Percentiles rank a stretch among this genome's conserved stretches.
Evolutionary conservation across 805 yeast species (phyloP).

Genomic region (Pachysolen tannophilus): DNA sequence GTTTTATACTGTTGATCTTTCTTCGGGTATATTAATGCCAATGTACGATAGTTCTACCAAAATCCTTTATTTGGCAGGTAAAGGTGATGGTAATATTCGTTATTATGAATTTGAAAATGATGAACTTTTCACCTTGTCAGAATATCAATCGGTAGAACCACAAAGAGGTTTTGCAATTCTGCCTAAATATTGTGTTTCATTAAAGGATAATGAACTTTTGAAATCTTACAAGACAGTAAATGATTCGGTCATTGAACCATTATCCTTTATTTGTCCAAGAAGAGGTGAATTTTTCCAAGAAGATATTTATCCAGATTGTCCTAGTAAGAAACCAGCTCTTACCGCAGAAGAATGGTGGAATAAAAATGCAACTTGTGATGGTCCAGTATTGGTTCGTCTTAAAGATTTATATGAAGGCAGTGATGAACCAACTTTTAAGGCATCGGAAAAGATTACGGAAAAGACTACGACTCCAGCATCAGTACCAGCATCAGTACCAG

Average conservation of each 20-base stretch:
- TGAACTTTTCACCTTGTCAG: slow-evolving; percentile 76
- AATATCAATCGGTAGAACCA: slow-evolving; percentile 81
- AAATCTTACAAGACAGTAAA: slow-evolving; percentile 81
- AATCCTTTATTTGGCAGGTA: slow-evolving; percentile 85
- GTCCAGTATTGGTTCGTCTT: slow-evolving; percentile 76
- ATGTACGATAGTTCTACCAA: slow-evolving; percentile 75
- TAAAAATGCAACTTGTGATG: slow-evolving; percentile 75
- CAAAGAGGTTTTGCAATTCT: slow-evolving; percentile 94
- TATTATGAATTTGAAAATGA: slow-evolving; percentile 87
- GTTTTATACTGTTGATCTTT: slow-evolving; percentile 75
- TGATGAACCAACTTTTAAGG: slow-evolving; percentile 41
- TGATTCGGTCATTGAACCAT: slow-evolving; percentile 80
- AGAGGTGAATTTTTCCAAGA: slow-evolving; percentile 87
- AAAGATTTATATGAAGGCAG: slow-evolving; percentile 73
- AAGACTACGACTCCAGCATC: slow-evolving; percentile 15
- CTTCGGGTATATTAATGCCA: slow-evolving; percentile 93
- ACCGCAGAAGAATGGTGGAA: slow-evolving; percentile 70
- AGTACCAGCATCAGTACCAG: slow-evolving; percentile 10
- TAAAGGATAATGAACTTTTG: slow-evolving; percentile 78
- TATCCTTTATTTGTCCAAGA: slow-evolving; percentile 90
- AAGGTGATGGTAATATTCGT: slow-evolving; percentile 96
- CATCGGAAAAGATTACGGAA: slow-evolving; percentile 22
- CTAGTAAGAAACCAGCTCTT: slow-evolving; percentile 71
- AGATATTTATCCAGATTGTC: slow-evolving; percentile 89
- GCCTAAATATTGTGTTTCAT: slow-evolving; percentile 74